These are phyloP conservation scores for Cyclocybe aegerita DNA, from an alignment of 768 basidiomycete species.

Conservation along the genomic window DNA sequence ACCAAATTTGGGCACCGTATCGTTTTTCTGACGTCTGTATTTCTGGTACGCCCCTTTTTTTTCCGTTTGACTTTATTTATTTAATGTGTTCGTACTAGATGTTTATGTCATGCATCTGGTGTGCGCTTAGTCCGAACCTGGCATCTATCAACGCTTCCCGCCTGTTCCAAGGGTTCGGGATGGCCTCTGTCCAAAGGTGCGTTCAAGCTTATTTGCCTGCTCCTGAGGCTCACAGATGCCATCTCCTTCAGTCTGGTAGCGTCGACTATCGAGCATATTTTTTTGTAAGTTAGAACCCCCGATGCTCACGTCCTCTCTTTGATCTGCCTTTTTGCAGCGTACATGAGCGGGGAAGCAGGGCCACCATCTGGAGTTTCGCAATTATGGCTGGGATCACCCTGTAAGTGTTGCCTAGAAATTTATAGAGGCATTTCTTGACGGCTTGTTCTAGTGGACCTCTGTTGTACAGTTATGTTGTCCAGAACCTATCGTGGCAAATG, in stretches of 20 bases:
- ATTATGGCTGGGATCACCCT: constrained; percentile 43
- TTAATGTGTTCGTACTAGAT: constrained; percentile 25
- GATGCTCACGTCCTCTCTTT: not conserved
- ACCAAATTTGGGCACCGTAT: constrained; percentile 45
- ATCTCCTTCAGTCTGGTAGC: constrained; percentile 32
- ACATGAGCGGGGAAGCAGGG: constrained; percentile 41
- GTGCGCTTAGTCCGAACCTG: constrained; percentile 39
- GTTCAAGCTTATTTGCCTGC: not conserved
- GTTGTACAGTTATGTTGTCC: constrained; percentile 46
- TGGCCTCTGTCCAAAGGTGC: constrained; percentile 42
- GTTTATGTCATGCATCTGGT: constrained; percentile 46
- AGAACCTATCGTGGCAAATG: constrained; percentile 41
- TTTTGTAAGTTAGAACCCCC: constrained; percentile 23
- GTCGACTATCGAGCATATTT: constrained; percentile 42
- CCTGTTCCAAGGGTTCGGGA: constrained; percentile 46
- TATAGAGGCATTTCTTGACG: too few relatives aligned
- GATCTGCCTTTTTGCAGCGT: constrained; percentile 22
- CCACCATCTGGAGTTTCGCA: constrained; percentile 44
- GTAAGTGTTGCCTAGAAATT: constrained; percentile 21
- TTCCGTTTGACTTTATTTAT: not conserved
- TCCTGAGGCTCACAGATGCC: too few relatives aligned
- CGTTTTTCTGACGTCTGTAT: constrained; percentile 41
- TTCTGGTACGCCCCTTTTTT: constrained; percentile 25
- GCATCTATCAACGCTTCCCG: constrained; percentile 40
- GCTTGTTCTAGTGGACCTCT: constrained; percentile 31